Conservation (phyloP, 2,329 filamentous ascomycete species). For the Rosellinia necatrix region DNA sequence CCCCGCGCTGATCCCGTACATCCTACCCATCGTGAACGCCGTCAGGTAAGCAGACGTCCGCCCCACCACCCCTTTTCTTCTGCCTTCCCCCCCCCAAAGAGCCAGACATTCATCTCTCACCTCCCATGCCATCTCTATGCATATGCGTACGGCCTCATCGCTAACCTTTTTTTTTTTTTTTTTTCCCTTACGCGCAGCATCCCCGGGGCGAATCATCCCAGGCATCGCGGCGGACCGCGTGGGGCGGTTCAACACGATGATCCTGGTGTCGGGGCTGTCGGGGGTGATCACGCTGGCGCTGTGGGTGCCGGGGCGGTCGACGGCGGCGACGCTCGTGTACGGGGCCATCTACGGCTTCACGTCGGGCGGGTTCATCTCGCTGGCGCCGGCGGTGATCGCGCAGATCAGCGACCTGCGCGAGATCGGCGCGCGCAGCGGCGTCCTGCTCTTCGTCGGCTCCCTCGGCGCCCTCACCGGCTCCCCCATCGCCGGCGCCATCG, state of each 20-base stretch:
- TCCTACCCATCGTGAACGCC: conserved; percentile 27
- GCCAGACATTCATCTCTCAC: no score
- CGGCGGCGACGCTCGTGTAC: conserved; percentile 62
- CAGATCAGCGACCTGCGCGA: conserved; percentile 72
- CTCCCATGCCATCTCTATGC: no score
- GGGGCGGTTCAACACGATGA: conserved; percentile 47
- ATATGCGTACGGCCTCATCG: no score
- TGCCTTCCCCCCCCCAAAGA: no score
- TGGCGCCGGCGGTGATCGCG: conserved; percentile 66
- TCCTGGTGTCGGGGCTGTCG: conserved; percentile 19
- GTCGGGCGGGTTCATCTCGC: conserved; percentile 65
- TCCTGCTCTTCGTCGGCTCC: conserved; percentile 63
- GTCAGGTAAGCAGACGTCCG: conserved; percentile 31
- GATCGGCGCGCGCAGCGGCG: conserved; percentile 71
- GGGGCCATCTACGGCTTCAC: conserved; percentile 67
- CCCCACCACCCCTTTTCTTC: no score
- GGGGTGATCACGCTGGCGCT: conserved; percentile 23
- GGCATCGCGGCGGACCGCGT: conserved; percentile 51
- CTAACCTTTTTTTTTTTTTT: no score
- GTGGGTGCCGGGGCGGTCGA: conserved; percentile 19
- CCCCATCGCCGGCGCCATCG: conserved; percentile 64
- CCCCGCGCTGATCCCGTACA: conserved; percentile 22
- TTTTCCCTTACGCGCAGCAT: no score
- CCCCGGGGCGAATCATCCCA: conserved; percentile 54
- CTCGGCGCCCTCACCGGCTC: conserved; percentile 69